A percentile compares a stretch with the other conserved stretches of the same genome.
These are phyloP conservation scores for Cladochytrium replicatum DNA, from an alignment of 192 early-diverging fungal genomes.

Conservation along the genomic window DNA sequence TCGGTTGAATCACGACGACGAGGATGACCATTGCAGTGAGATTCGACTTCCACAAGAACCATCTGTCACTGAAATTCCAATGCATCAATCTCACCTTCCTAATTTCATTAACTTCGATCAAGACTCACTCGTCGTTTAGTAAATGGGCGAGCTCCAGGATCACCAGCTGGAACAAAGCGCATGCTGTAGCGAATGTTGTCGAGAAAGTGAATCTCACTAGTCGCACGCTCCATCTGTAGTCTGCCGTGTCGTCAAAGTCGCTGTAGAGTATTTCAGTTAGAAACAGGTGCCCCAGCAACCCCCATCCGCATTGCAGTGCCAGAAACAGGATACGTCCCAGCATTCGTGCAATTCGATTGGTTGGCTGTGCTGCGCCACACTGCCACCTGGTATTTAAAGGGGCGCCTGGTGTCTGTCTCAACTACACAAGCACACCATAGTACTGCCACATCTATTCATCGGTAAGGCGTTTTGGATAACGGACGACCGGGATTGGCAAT, in stretches of 20 bases:
- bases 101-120: slow-evolving; percentile 3
- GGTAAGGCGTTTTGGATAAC: too few species aligned
- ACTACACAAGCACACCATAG: too few species aligned
- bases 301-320: too few species aligned
- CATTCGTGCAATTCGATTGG: too few species aligned
- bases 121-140: slow-evolving; percentile 34
- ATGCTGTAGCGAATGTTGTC: slow-evolving; percentile 63
- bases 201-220: slow-evolving; percentile 66
- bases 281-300: too few species aligned
- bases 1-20: slow-evolving; percentile 62
- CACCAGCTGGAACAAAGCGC: slow-evolving; percentile 71
- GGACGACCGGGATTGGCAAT: too few species aligned
- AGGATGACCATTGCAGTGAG: slow-evolving; percentile 56
- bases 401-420: too few species aligned
- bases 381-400: too few species aligned
- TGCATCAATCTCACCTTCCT: slow-evolving; percentile 4
- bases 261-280: slow-evolving; percentile 57
- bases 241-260: slow-evolving; percentile 50
- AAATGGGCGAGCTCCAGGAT: slow-evolving; percentile 71
- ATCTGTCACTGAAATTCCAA: slow-evolving; percentile 40
- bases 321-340: too few species aligned
- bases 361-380: too few species aligned
- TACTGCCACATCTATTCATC: too few species aligned
- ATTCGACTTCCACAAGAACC: slow-evolving; percentile 66
- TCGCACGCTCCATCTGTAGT: slow-evolving; percentile 34